Conservation (phyloP, 2,329 filamentous ascomycete species). For the Pseudocercospora fijiensis region DNA sequence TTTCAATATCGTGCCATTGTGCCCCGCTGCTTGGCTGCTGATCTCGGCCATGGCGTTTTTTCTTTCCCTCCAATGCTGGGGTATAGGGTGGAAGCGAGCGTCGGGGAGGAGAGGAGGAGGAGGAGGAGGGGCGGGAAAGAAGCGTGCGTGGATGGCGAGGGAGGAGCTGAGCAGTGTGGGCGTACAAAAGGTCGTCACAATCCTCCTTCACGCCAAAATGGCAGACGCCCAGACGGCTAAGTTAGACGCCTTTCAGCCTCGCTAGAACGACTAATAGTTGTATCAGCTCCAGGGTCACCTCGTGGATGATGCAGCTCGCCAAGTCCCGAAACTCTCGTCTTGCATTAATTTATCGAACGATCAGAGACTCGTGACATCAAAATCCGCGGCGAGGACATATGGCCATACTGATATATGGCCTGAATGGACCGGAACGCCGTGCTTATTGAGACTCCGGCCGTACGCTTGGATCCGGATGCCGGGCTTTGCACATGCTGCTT, state of each 20-base stretch:
- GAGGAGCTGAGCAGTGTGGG: neutral
- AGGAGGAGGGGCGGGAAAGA: neutral
- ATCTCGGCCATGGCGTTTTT: constrained; percentile 9
- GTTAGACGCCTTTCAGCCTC: neutral
- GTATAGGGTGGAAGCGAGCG: neutral
- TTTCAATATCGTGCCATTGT: constrained; percentile 3
- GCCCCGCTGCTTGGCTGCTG: neutral
- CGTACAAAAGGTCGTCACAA: neutral
- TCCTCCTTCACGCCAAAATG: neutral
- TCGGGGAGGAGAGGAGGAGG: neutral
- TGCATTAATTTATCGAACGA: neutral
- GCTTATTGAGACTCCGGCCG: neutral
- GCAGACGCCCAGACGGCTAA: too few species aligned
- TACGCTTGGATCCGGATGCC: neutral
- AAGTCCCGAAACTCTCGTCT: neutral
- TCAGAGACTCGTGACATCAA: neutral
- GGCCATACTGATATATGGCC: neutral
- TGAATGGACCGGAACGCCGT: neutral
- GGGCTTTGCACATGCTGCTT: neutral
- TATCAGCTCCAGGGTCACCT: neutral
- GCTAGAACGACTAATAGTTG: neutral
- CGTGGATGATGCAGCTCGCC: neutral
- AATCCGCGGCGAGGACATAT: neutral
- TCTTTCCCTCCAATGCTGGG: neutral
- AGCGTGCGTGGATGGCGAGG: neutral